A percentile compares a stretch with the other conserved stretches of the same genome.
Conservation (phyloP, 768 basidiomycete genomes). For the Inosperma sp. region DNA sequence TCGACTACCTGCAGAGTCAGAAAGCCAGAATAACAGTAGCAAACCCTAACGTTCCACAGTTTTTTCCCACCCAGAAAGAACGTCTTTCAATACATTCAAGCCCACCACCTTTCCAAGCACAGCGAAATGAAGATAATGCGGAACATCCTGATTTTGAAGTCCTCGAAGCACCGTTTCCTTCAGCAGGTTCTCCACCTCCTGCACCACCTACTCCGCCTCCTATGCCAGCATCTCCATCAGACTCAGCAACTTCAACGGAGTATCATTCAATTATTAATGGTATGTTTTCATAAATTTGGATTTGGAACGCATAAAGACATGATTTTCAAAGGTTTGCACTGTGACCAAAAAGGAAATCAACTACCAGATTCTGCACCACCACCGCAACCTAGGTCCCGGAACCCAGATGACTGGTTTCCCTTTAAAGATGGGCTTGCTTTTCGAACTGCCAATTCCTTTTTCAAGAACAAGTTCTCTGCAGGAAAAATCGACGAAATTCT, state of each 20-base stretch:
- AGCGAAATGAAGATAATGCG: not conserved
- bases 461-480: slow-evolving; percentile 14
- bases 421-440: no score
- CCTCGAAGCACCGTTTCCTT: not conserved
- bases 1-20: not conserved
- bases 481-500: slow-evolving; percentile 13
- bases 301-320: not conserved
- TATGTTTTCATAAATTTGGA: not conserved
- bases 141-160: not conserved
- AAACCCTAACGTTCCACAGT: not conserved
- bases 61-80: not conserved
- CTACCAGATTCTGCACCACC: not conserved
- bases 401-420: no score
- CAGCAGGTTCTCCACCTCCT: not conserved
- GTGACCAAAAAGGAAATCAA: not conserved
- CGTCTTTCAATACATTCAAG: not conserved
- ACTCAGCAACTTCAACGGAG: not conserved
- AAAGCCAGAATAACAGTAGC: not conserved
- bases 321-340: not conserved
- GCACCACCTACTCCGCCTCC: not conserved
- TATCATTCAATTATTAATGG: not conserved
- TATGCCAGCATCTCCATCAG: not conserved
- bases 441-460: no score
- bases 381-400: no score
- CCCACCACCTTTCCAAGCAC: not conserved